phyloP scores from a whole-genome alignment of 2,329 filamentous ascomycete species.

The Nannizziopsis barbatae region DNA sequence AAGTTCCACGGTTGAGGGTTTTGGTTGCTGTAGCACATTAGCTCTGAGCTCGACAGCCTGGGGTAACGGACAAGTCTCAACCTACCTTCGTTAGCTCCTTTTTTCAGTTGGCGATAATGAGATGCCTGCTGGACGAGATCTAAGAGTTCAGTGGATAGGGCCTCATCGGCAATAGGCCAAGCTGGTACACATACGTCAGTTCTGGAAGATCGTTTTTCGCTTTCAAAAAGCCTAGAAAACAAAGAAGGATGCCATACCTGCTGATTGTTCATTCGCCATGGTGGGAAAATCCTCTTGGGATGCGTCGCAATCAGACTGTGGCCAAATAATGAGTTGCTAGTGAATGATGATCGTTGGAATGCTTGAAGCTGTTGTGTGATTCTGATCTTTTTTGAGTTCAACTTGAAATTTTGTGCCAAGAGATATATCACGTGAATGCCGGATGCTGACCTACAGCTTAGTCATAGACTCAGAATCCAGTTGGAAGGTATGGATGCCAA shows the following conservation, averaged over 20 bases:
- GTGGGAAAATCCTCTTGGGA: slow-evolving; percentile 10
- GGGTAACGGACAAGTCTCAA: not conserved
- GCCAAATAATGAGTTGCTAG: not conserved
- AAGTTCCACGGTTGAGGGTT: slow-evolving; percentile 80
- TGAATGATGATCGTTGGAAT: not conserved
- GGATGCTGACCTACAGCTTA: no score
- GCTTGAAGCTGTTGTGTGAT: not conserved
- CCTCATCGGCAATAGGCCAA: slow-evolving; percentile 62
- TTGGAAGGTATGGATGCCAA: no score
- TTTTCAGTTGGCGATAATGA: slow-evolving; percentile 62
- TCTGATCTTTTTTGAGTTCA: no score
- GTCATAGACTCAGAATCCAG: no score
- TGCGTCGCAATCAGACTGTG: slow-evolving; percentile 15
- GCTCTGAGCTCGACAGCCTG: not conserved
- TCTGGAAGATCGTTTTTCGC: not conserved
- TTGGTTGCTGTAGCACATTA: slow-evolving; percentile 50
- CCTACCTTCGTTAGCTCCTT: slow-evolving; percentile 67
- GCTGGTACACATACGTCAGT: slow-evolving; percentile 33
- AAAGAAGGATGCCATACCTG: slow-evolving; percentile 11
- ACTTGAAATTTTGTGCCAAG: no score
- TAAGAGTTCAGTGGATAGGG: slow-evolving; percentile 69
- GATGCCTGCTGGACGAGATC: slow-evolving; percentile 64
- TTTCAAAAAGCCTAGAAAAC: not conserved
- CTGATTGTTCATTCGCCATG: slow-evolving; percentile 17
- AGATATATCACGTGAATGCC: no score